Percentiles rank a stretch among this genome's conserved stretches.
These are phyloP conservation scores for Sextonia rubra DNA, from an alignment of 164 flowering plant genomes.

Conservation along the genomic window DNA sequence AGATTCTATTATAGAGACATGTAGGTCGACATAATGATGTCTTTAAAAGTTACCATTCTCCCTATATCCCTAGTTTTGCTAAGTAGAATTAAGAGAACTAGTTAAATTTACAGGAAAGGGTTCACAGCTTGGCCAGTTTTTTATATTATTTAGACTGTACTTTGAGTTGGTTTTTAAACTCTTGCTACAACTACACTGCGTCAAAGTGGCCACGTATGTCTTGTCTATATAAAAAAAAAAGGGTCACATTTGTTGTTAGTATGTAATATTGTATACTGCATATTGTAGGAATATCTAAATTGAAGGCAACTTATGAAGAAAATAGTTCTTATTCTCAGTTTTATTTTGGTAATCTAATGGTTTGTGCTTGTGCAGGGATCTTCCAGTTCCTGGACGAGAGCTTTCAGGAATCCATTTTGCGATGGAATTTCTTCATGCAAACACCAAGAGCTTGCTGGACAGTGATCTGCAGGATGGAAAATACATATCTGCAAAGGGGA, in stretches of 20 bases:
- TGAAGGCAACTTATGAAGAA: not conserved
- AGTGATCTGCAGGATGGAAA: slow-evolving; percentile 83
- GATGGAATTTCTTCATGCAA: slow-evolving; percentile 96
- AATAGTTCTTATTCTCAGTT: not conserved
- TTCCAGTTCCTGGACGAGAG: slow-evolving; percentile 91
- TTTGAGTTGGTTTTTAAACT: too few species aligned
- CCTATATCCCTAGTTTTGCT: not conserved
- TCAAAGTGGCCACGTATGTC: too few species aligned
- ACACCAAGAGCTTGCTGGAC: slow-evolving; percentile 96
- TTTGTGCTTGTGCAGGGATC: slow-evolving; percentile 54
- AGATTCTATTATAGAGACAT: not conserved
- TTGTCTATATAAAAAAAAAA: too few species aligned
- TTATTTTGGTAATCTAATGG: not conserved
- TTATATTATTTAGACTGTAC: not conserved
- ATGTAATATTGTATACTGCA: not conserved
- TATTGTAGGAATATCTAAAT: not conserved
- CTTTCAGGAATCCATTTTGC: slow-evolving; percentile 86
- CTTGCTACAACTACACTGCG: too few species aligned
- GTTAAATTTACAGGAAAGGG: not conserved
- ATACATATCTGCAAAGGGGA: slow-evolving; percentile 90
- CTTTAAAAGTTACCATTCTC: not conserved
- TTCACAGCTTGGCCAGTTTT: not conserved
- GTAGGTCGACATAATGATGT: not conserved
- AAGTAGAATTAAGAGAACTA: not conserved
- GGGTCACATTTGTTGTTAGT: not conserved